Percentiles rank a stretch among this genome's conserved stretches.
These are phyloP conservation scores for Kodamaea sagamina DNA, from an alignment of 805 yeast genomes.

Conservation along the genomic window DNA sequence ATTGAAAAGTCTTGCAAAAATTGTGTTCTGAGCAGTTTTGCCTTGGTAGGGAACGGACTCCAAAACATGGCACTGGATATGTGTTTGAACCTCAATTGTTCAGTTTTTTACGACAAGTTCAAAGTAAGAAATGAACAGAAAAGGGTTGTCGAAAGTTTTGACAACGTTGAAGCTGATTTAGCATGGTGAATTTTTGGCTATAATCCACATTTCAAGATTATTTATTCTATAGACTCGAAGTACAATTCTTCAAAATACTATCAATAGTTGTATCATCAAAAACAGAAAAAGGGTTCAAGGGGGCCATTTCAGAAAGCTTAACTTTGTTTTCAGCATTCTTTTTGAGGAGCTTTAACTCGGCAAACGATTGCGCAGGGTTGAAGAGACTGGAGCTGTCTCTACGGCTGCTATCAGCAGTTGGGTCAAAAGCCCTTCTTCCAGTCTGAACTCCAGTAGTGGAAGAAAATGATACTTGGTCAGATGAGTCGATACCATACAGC, in stretches of 20 bases:
- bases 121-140: conserved; percentile 34
- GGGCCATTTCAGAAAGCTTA: not conserved
- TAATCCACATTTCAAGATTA: not conserved
- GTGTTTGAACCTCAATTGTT: conserved; percentile 68
- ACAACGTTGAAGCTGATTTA: conserved; percentile 6
- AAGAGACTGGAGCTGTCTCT: too few species aligned
- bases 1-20: conserved; percentile 20
- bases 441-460: too few species aligned
- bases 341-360: too few species aligned
- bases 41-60: conserved; percentile 15
- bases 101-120: conserved; percentile 56
- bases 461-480: too few species aligned
- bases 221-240: not conserved
- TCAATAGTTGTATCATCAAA: conserved; percentile 1
- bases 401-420: too few species aligned
- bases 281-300: not conserved
- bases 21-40: conserved; percentile 25
- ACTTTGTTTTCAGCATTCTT: too few species aligned
- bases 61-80: conserved; percentile 14
- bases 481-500: too few species aligned
- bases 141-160: not conserved
- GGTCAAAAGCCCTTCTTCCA: too few species aligned
- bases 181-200: conserved; percentile 10
- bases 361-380: too few species aligned
- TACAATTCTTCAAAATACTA: not conserved